phyloP scores from a whole-genome alignment of 441 rosid species.

The Adansonia rubrostipa region DNA sequence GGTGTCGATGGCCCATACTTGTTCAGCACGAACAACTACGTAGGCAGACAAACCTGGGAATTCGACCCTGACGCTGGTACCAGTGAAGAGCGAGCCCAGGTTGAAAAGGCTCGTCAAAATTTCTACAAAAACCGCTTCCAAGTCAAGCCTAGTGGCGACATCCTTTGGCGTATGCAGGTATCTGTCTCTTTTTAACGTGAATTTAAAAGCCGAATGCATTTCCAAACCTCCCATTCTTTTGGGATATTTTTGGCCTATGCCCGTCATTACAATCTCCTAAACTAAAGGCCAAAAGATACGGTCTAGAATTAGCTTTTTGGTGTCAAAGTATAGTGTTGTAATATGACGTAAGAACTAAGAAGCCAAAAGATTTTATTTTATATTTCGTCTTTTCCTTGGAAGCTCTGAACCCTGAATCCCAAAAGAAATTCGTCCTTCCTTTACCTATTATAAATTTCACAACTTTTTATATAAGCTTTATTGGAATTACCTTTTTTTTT shows the following conservation, averaged over 20 bases:
- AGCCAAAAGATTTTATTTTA: background rate
- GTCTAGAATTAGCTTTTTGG: background rate
- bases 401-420: background rate
- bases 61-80: constrained; percentile 55
- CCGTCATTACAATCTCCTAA: too few relatives aligned
- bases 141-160: constrained; percentile 60
- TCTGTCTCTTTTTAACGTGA: background rate
- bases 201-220: too few relatives aligned
- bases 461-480: too few relatives aligned
- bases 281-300: background rate
- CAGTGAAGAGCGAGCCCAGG: constrained; percentile 47
- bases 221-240: background rate
- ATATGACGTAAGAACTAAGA: background rate
- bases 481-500: too few relatives aligned
- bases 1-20: constrained; percentile 50
- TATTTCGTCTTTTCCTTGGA: background rate
- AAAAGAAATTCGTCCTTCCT: background rate
- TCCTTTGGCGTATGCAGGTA: constrained; percentile 71
- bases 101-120: constrained; percentile 53
- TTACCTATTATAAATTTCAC: background rate
- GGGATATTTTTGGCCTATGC: too few relatives aligned
- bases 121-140: constrained; percentile 45
- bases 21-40: constrained; percentile 60
- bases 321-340: background rate
- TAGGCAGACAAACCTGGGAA: constrained; percentile 68